Evolutionary conservation across 768 basidiomycete species (phyloP).

Genomic region (Amanita jacksonii): DNA sequence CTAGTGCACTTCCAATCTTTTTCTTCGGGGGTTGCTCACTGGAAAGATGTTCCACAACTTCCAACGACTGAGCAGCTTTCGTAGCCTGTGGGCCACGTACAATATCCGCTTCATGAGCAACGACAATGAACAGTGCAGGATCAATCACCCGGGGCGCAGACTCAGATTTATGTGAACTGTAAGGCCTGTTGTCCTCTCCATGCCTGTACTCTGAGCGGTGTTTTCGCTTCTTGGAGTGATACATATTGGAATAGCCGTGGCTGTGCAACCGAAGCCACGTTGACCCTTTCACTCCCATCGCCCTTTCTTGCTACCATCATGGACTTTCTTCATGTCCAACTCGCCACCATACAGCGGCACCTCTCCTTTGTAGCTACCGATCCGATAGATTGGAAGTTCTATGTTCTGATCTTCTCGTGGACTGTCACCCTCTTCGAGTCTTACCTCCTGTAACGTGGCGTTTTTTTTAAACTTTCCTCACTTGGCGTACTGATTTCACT

Average conservation of each 20-base stretch:
- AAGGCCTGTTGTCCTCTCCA: background rate
- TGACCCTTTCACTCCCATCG: background rate
- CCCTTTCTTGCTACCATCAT: conserved; percentile 25
- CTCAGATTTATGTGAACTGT: no score
- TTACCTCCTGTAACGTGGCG: conserved; percentile 72
- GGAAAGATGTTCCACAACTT: conserved; percentile 12
- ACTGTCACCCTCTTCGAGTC: conserved; percentile 76
- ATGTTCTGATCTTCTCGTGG: conserved; percentile 76
- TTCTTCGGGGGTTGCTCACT: conserved; percentile 7
- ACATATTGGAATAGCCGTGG: conserved; percentile 1
- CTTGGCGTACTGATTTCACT: no score
- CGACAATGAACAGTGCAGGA: conserved; percentile 36
- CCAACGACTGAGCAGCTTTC: conserved; percentile 28
- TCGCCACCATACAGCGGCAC: conserved; percentile 45
- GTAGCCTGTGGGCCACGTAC: conserved; percentile 40
- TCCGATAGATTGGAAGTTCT: conserved; percentile 71
- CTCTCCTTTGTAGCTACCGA: conserved; percentile 68
- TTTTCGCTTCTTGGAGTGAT: conserved; percentile 6
- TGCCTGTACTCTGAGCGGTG: conserved; percentile 1
- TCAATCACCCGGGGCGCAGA: no score
- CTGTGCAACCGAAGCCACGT: conserved; percentile 5
- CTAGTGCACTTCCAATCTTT: conserved; percentile 24
- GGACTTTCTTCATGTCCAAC: conserved; percentile 53
- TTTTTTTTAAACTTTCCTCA: conserved; percentile 6
- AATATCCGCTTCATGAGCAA: conserved; percentile 73